Evolutionary conservation across 2,329 filamentous ascomycete genomes (phyloP).

Genomic region (Paracoccidioides lutzii): DNA sequence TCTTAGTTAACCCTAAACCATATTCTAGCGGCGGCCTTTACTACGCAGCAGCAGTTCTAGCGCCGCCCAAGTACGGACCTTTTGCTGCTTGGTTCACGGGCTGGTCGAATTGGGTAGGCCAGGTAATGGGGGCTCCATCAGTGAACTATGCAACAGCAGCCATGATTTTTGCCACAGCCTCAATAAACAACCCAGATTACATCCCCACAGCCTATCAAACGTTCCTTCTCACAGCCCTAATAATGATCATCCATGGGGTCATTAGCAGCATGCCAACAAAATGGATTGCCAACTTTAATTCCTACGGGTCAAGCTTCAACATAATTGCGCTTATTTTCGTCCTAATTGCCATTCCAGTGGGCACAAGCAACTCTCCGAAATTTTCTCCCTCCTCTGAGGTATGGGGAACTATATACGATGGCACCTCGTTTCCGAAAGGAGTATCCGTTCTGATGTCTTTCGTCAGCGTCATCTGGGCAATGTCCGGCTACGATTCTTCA

Average conservation of each 20-base stretch:
- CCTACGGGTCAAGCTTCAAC: conserved; percentile 57
- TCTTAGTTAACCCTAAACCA: not conserved
- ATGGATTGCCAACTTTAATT: conserved; percentile 59
- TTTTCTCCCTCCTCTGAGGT: conserved; percentile 48
- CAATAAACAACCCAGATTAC: conserved; percentile 55
- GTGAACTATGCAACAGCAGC: conserved; percentile 54
- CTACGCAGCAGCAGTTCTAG: conserved; percentile 59
- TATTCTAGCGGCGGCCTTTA: conserved; percentile 50
- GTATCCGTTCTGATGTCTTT: conserved; percentile 60
- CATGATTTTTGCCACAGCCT: conserved; percentile 59
- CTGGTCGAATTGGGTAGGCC: conserved; percentile 58
- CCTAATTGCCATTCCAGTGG: conserved; percentile 56
- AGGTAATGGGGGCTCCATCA: conserved; percentile 53
- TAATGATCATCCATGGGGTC: conserved; percentile 54
- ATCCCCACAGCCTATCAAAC: conserved; percentile 52
- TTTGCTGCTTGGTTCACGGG: conserved; percentile 57
- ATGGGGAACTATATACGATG: conserved; percentile 53
- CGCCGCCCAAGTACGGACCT: conserved; percentile 52
- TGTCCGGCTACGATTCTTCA: conserved; percentile 53
- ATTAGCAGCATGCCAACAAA: conserved; percentile 60
- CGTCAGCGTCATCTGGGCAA: conserved; percentile 57
- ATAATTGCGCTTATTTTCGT: conserved; percentile 53
- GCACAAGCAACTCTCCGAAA: conserved; percentile 43
- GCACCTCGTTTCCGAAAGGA: conserved; percentile 55
- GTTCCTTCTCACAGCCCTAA: conserved; percentile 52